Percentiles rank a stretch among this genome's conserved stretches.
These are phyloP conservation scores for Pseudogymnoascus sp. DNA, from an alignment of 2,329 filamentous ascomycete species.

Conservation along the genomic window DNA sequence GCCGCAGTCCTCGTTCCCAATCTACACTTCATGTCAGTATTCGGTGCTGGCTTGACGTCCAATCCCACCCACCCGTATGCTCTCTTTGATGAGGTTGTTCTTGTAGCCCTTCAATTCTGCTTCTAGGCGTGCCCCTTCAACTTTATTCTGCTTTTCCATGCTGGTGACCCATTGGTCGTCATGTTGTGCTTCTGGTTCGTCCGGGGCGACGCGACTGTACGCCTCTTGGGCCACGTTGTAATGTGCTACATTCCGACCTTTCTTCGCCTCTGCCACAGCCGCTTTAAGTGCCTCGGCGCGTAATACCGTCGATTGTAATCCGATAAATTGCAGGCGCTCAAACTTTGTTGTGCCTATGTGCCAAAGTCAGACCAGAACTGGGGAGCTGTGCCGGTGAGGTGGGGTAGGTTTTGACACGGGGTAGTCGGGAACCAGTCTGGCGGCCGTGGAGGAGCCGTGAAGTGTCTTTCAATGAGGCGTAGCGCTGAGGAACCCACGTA, in stretches of 20 bases:
- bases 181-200: conserved; percentile 56
- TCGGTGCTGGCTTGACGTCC: not conserved
- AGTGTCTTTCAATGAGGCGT: not conserved
- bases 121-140: conserved; percentile 69
- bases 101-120: conserved; percentile 84
- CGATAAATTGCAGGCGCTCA: conserved; percentile 75
- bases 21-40: conserved; percentile 42
- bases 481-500: conserved; percentile 30
- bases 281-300: conserved; percentile 72
- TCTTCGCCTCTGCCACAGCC: conserved; percentile 68
- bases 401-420: not conserved
- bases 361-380: conserved; percentile 7
- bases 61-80: conserved; percentile 61
- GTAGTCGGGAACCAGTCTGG: not conserved
- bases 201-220: conserved; percentile 54
- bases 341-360: conserved; percentile 68
- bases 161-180: conserved; percentile 71
- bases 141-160: conserved; percentile 57
- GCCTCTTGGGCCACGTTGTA: conserved; percentile 64
- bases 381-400: not conserved
- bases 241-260: conserved; percentile 60
- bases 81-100: conserved; percentile 96
- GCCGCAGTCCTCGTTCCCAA: conserved; percentile 89
- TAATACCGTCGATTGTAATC: conserved; percentile 66
- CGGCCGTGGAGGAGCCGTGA: not conserved